These are phyloP conservation scores for Tillandsia fasciculata DNA, from an alignment of 176 grass and related monocot genomes.

Conservation along the genomic window DNA sequence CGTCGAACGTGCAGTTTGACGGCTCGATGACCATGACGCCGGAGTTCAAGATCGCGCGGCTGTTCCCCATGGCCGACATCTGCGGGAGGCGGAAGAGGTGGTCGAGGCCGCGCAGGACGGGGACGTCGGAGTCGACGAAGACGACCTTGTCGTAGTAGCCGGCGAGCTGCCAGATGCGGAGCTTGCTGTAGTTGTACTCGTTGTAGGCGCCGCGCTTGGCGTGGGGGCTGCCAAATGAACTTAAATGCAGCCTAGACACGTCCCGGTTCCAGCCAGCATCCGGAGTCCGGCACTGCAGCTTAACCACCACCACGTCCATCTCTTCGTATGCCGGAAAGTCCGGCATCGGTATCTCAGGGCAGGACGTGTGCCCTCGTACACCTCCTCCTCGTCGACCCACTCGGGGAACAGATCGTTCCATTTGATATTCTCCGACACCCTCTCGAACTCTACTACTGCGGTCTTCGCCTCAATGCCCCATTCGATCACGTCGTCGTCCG, in stretches of 20 bases:
- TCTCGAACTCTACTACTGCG: slow-evolving; percentile 42
- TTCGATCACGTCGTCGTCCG: slow-evolving; percentile 24
- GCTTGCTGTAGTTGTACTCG: slow-evolving; percentile 99
- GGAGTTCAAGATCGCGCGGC: slow-evolving; percentile 76
- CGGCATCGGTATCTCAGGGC: slow-evolving; percentile 88
- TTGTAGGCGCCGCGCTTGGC: slow-evolving; percentile 64
- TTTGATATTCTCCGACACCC: slow-evolving; percentile 35
- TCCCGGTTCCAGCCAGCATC: slow-evolving; percentile 51
- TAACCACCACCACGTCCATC: slow-evolving; percentile 59
- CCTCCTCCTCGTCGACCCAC: slow-evolving; percentile 91
- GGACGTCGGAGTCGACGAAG: slow-evolving; percentile 89
- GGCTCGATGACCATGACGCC: slow-evolving; percentile 92
- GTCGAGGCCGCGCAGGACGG: slow-evolving; percentile 77
- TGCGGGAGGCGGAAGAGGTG: slow-evolving; percentile 68
- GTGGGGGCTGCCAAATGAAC: slow-evolving; percentile 67
- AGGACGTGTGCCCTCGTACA: slow-evolving; percentile 41
- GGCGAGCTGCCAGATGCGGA: slow-evolving; percentile 83
- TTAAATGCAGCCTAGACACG: slow-evolving; percentile 74
- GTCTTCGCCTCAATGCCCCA: slow-evolving; percentile 14
- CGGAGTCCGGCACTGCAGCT: slow-evolving; percentile 48
- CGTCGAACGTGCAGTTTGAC: slow-evolving; percentile 66
- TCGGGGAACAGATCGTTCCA: slow-evolving; percentile 85
- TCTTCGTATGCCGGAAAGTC: slow-evolving; percentile 19
- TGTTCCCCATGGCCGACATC: slow-evolving; percentile 72
- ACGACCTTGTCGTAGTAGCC: slow-evolving; percentile 72